phyloP scores from a whole-genome alignment of 192 early-diverging fungal species.

The Backusella circina region DNA sequence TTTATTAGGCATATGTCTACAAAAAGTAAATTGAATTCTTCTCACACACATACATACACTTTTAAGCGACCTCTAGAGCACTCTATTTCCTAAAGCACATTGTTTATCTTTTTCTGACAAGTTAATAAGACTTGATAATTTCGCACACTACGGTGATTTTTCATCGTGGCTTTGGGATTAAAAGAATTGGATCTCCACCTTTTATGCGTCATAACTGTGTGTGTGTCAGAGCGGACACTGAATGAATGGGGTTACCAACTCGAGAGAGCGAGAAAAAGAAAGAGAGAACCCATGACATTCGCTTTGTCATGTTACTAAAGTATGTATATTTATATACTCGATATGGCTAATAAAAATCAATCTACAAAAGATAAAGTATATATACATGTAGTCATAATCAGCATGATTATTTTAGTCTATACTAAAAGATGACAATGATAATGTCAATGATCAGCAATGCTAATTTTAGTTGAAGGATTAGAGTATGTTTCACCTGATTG shows the following conservation, averaged over 20 bases:
- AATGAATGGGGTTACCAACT: not conserved
- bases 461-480: not conserved
- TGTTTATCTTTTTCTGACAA: not conserved
- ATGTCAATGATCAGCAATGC: not conserved
- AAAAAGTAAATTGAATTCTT: not conserved
- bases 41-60: not conserved
- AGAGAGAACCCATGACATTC: not conserved
- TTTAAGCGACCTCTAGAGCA: not conserved
- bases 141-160: not conserved
- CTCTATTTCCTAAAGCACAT: not conserved
- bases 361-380: not conserved
- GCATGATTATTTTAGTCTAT: not conserved
- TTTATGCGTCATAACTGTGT: not conserved
- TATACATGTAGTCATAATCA: not conserved
- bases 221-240: not conserved
- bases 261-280: not conserved
- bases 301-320: not conserved
- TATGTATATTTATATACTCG: not conserved
- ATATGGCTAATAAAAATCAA: not conserved
- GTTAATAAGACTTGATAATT: no score
- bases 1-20: not conserved
- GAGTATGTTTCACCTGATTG: not conserved
- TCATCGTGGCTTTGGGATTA: not conserved
- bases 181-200: not conserved
- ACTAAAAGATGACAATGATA: not conserved